Percentiles rank a stretch among this genome's conserved stretches.
Conservation (phyloP, 1,139 yeast genomes). For the Zygosaccharomyces pseudobailii region DNA sequence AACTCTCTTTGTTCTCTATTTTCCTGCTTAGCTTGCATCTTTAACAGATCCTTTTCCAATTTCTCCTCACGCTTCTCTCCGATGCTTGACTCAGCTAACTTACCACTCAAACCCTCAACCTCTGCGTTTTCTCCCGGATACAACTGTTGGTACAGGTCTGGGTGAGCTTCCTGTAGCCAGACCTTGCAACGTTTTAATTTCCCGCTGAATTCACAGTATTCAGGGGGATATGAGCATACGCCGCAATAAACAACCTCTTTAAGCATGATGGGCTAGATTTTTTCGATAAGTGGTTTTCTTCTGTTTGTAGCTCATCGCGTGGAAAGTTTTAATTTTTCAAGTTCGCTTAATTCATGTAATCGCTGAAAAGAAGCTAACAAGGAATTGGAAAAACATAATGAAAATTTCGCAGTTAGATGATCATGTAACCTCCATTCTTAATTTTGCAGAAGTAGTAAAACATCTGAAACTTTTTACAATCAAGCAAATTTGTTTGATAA, state of each 20-base stretch:
- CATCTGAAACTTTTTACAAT: too few species aligned
- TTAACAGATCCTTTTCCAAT: conserved; percentile 74
- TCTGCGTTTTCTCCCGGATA: conserved; percentile 38
- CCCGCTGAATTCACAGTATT: conserved; percentile 90
- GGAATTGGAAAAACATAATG: background rate
- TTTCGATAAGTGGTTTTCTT: background rate
- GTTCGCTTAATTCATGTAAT: background rate
- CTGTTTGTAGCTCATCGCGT: background rate
- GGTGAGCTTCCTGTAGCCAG: conserved; percentile 64
- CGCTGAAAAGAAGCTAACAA: background rate
- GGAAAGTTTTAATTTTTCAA: conserved; percentile 1
- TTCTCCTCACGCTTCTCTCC: conserved; percentile 69
- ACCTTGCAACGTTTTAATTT: conserved; percentile 75
- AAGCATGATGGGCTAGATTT: conserved; percentile 30
- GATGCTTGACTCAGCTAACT: conserved; percentile 34
- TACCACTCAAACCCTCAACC: conserved; percentile 23
- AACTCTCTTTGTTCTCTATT: conserved; percentile 82
- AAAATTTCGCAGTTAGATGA: too few species aligned
- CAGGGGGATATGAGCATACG: conserved; percentile 83
- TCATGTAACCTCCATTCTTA: too few species aligned
- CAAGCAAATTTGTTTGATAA: too few species aligned
- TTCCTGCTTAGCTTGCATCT: conserved; percentile 85
- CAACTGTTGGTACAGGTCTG: conserved; percentile 51
- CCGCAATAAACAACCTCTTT: conserved; percentile 65
- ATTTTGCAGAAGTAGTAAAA: too few species aligned